Evolutionary conservation across 495 filamentous ascomycete genomes (phyloP).

Genomic region (Neurospora sp.): DNA sequence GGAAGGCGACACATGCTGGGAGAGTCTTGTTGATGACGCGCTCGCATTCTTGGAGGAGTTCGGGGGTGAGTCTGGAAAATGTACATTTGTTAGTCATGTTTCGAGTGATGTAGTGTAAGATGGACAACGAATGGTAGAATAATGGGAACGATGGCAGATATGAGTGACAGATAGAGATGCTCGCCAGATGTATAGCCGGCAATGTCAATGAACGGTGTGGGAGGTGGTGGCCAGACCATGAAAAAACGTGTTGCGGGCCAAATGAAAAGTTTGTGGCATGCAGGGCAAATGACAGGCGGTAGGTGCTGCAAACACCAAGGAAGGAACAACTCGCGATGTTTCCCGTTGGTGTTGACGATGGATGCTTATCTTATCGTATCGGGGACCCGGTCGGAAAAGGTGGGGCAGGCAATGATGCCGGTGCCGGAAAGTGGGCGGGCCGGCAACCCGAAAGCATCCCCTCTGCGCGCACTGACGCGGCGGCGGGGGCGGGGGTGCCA

Average conservation of each 20-base stretch:
- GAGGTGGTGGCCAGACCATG: neutral
- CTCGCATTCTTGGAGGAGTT: conserved; percentile 39
- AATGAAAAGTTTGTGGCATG: neutral
- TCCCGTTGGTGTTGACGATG: neutral
- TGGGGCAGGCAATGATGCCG: neutral
- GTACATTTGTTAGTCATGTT: conserved; percentile 2
- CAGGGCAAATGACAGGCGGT: neutral
- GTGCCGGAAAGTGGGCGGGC: neutral
- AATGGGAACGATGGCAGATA: neutral
- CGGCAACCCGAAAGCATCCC: neutral
- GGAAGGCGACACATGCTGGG: conserved; percentile 42
- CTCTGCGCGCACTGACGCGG: neutral
- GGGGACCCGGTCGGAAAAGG: neutral
- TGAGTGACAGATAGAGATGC: neutral
- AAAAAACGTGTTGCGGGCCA: neutral
- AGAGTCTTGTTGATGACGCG: conserved; percentile 40
- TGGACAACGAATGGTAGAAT: neutral
- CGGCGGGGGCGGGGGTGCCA: neutral
- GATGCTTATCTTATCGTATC: neutral
- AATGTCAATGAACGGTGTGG: neutral
- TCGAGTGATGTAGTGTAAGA: neutral
- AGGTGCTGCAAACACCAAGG: neutral
- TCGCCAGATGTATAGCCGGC: neutral
- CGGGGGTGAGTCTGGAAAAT: conserved; percentile 35
- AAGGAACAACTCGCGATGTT: neutral